Evolutionary conservation across 768 basidiomycete genomes (phyloP).

Genomic region (Tricholoma hemisulphureum): DNA sequence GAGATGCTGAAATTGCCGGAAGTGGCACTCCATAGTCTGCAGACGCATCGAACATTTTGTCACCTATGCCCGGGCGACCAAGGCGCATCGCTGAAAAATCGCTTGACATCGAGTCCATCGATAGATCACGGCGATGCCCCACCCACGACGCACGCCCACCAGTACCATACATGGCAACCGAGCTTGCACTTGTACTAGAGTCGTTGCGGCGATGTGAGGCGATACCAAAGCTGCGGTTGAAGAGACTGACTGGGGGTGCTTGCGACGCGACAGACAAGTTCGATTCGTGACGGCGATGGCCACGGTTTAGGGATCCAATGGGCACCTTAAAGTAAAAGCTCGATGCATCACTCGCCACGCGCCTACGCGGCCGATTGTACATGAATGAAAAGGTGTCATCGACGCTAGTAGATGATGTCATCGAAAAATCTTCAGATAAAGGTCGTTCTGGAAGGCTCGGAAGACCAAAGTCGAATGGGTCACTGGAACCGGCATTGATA

Average conservation of each 20-base stretch:
- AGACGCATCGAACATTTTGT: slow-evolving; percentile 80
- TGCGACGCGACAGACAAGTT: slow-evolving; percentile 51
- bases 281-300: slow-evolving; percentile 64
- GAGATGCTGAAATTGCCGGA: slow-evolving; percentile 64
- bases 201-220: slow-evolving; percentile 49
- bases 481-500: slow-evolving; percentile 55
- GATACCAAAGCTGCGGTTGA: slow-evolving; percentile 58
- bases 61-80: slow-evolving; percentile 72
- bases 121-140: slow-evolving; percentile 48
- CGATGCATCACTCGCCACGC: slow-evolving; percentile 74
- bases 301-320: slow-evolving; percentile 36
- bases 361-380: slow-evolving; percentile 35
- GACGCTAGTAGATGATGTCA: slow-evolving; percentile 51
- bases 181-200: slow-evolving; percentile 57
- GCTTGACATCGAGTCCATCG: slow-evolving; percentile 49
- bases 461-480: slow-evolving; percentile 74
- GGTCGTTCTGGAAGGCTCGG: slow-evolving; percentile 55
- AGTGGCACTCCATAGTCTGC: slow-evolving; percentile 54
- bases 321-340: slow-evolving; percentile 71
- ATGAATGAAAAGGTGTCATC: slow-evolving; percentile 78
- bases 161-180: slow-evolving; percentile 52
- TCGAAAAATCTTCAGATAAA: slow-evolving; percentile 56
- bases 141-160: slow-evolving; percentile 61
- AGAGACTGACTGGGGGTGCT: slow-evolving; percentile 69
- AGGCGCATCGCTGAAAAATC: slow-evolving; percentile 58